Conservation (phyloP, 257 asterid species). For the Misopates orontium region DNA sequence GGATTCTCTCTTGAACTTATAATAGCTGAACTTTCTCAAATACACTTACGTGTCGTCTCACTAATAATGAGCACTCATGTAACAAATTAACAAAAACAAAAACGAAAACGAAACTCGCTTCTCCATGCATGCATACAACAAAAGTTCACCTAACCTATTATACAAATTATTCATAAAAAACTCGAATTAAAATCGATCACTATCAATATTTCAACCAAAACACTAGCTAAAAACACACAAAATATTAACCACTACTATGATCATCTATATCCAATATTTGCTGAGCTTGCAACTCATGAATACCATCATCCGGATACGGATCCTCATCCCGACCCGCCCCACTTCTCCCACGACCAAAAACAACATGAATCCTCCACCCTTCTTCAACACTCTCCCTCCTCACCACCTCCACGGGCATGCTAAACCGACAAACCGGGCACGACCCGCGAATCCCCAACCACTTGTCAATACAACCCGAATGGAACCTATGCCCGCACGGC, state of each 20-base stretch:
- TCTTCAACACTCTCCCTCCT: constrained; percentile 4
- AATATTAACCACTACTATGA: background rate
- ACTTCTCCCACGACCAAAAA: constrained; percentile 25
- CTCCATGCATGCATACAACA: no score
- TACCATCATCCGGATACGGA: constrained; percentile 1
- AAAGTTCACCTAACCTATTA: no score
- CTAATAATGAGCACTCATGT: no score
- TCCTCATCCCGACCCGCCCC: constrained; percentile 13
- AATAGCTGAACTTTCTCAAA: no score
- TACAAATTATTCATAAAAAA: no score
- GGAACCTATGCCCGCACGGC: constrained; percentile 55
- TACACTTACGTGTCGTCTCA: no score
- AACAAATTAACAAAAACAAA: no score
- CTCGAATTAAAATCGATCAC: background rate
- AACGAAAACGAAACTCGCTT: no score
- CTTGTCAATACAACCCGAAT: constrained; percentile 38
- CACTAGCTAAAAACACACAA: background rate
- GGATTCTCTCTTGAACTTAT: no score
- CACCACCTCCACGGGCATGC: constrained; percentile 41
- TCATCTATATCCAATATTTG: background rate
- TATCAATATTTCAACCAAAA: background rate
- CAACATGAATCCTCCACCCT: constrained; percentile 40
- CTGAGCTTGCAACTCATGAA: background rate
- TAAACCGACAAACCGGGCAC: constrained; percentile 54
- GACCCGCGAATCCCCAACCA: constrained; percentile 52